Conservation (phyloP, 768 basidiomycete species). For the Dioszegia crocea region DNA sequence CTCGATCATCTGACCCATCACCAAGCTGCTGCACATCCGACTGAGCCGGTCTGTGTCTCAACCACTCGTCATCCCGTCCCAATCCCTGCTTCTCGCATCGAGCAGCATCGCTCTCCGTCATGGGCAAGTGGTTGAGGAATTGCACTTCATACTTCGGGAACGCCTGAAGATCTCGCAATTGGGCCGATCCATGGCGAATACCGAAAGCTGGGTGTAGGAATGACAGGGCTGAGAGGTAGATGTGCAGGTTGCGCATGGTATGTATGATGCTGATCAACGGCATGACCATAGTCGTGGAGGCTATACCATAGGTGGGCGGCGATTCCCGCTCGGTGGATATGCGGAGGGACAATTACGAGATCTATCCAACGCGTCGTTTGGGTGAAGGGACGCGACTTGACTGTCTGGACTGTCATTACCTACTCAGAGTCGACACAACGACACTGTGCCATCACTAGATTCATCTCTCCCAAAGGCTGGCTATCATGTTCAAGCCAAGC, state of each 20-base stretch:
- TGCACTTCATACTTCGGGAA: conserved; percentile 44
- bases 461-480: too few relatives aligned
- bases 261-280: background rate
- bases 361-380: too few relatives aligned
- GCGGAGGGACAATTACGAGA: too few relatives aligned
- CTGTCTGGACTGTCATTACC: too few relatives aligned
- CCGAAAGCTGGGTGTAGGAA: conserved; percentile 12
- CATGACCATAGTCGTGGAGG: too few relatives aligned
- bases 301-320: too few relatives aligned
- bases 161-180: conserved; percentile 37
- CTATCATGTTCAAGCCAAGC: conserved; percentile 49
- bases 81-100: conserved; percentile 18
- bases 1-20: conserved; percentile 8
- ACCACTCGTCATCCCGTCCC: conserved; percentile 19
- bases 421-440: too few relatives aligned
- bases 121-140: conserved; percentile 43
- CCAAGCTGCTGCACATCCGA: conserved; percentile 11
- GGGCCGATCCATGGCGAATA: conserved; percentile 28
- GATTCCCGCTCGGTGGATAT: too few relatives aligned
- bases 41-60: background rate
- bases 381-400: too few relatives aligned
- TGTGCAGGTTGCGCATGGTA: conserved; percentile 32
- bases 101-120: conserved; percentile 33
- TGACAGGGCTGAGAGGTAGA: conserved; percentile 30
- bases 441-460: too few relatives aligned